A percentile compares a stretch with the other conserved stretches of the same genome.
phyloP scores from a whole-genome alignment of 78 protist genomes.

The Dictyostelium purpureum region DNA sequence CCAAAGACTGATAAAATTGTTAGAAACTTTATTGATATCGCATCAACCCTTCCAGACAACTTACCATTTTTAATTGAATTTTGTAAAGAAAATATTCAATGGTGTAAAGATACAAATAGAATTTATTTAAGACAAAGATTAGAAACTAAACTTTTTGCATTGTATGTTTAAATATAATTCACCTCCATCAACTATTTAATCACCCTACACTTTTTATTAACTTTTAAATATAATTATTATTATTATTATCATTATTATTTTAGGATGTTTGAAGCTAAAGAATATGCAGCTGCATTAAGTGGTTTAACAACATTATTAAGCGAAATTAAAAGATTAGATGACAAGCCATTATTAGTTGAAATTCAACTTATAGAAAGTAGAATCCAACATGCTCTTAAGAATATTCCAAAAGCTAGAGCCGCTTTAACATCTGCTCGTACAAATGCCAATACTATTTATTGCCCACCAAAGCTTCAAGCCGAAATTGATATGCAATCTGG shows the following conservation, averaged over 20 bases:
- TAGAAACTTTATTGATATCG: constrained; percentile 19
- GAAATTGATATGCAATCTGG: constrained; percentile 96
- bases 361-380: constrained; percentile 93
- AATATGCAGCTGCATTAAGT: constrained; percentile 84
- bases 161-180: constrained; percentile 36
- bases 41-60: constrained; percentile 12
- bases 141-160: constrained; percentile 88
- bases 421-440: constrained; percentile 95
- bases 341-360: constrained; percentile 97
- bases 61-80: constrained; percentile 80
- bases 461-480: constrained; percentile 97
- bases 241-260: neutral
- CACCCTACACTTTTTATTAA: neutral
- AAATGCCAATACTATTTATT: constrained; percentile 96
- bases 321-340: constrained; percentile 98
- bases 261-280: constrained; percentile 76
- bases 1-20: constrained; percentile 96
- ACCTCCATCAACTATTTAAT: neutral
- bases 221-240: neutral
- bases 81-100: constrained; percentile 91
- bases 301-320: constrained; percentile 82
- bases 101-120: constrained; percentile 96
- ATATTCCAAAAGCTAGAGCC: constrained; percentile 89
- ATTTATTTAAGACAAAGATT: constrained; percentile 97
- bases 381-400: constrained; percentile 89